Percentiles rank a stretch among this genome's conserved stretches.
Evolutionary conservation across 2,329 filamentous ascomycete genomes (phyloP).

Genomic region (Raffaelea ambrosiae): DNA sequence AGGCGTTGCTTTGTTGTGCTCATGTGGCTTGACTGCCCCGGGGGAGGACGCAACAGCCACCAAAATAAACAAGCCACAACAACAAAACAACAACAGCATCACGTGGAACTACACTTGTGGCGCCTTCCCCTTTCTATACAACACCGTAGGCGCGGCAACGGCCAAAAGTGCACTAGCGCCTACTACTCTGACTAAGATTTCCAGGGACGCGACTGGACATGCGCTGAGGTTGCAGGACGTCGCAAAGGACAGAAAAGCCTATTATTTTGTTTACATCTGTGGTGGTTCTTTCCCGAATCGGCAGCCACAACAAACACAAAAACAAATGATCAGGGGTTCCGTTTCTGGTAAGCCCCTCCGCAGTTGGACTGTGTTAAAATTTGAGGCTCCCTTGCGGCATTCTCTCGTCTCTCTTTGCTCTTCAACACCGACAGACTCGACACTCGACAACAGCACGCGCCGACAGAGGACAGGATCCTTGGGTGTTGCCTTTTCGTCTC

Average conservation of each 20-base stretch:
- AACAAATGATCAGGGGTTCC: neutral
- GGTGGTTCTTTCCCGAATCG: constrained; percentile 7
- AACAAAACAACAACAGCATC: no score
- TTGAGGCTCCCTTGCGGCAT: neutral
- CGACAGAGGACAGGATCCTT: constrained; percentile 11
- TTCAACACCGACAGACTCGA: constrained; percentile 3
- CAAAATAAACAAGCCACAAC: no score
- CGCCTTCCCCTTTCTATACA: no score
- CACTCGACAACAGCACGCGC: neutral
- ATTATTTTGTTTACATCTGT: constrained; percentile 13
- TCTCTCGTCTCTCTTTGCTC: no score
- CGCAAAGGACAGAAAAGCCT: neutral
- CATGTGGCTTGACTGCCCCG: no score
- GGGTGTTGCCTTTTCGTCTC: neutral
- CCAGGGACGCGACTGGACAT: neutral
- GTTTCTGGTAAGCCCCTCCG: constrained; percentile 8
- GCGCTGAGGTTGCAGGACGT: neutral
- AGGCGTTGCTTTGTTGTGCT: no score
- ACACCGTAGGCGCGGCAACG: no score
- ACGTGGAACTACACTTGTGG: no score
- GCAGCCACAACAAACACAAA: constrained; percentile 5
- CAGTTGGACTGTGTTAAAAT: neutral
- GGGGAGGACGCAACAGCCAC: no score
- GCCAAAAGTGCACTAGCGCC: no score
- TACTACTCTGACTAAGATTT: no score